These are phyloP conservation scores for Chenopodium suecicum DNA, from an alignment of 148 eudicot species.

Conservation along the genomic window DNA sequence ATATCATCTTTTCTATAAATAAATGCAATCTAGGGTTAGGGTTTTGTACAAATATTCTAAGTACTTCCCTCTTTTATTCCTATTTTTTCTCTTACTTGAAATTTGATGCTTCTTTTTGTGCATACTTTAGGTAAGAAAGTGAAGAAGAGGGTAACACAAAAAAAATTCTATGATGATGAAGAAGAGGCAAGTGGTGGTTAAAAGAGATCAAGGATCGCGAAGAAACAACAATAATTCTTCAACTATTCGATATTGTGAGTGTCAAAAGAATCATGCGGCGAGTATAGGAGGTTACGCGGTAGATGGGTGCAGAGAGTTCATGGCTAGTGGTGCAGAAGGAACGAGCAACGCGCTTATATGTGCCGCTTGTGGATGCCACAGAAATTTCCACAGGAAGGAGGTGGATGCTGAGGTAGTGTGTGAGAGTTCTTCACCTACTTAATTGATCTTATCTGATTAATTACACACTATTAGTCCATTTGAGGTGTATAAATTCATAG, in stretches of 20 bases:
- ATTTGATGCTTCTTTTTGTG: neutral
- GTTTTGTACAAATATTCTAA: slow-evolving; percentile 9
- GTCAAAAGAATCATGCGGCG: slow-evolving; percentile 82
- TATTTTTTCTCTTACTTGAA: too few relatives aligned
- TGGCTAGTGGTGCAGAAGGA: slow-evolving; percentile 64
- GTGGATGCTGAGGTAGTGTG: slow-evolving; percentile 48
- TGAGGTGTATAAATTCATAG: slow-evolving; percentile 10
- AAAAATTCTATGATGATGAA: slow-evolving; percentile 25
- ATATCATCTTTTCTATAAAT: neutral
- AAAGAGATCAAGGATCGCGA: slow-evolving; percentile 33
- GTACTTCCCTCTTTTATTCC: neutral
- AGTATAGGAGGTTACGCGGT: slow-evolving; percentile 76
- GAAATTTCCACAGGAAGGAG: slow-evolving; percentile 68
- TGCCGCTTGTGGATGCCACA: slow-evolving; percentile 81
- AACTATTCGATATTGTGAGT: slow-evolving; percentile 47
- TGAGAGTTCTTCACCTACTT: slow-evolving; percentile 40
- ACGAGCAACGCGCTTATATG: slow-evolving; percentile 46
- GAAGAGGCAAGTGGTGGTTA: slow-evolving; percentile 61
- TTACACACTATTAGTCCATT: neutral
- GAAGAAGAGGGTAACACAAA: neutral
- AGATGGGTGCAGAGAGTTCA: slow-evolving; percentile 85
- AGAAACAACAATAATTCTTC: slow-evolving; percentile 24
- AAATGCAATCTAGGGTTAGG: slow-evolving; percentile 18
- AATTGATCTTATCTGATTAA: neutral
- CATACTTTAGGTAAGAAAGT: neutral